A percentile compares a stretch with the other conserved stretches of the same genome.
These are phyloP conservation scores for Cryptococcus sp. DNA, from an alignment of 1,284 basidiomycete genomes.

Conservation along the genomic window DNA sequence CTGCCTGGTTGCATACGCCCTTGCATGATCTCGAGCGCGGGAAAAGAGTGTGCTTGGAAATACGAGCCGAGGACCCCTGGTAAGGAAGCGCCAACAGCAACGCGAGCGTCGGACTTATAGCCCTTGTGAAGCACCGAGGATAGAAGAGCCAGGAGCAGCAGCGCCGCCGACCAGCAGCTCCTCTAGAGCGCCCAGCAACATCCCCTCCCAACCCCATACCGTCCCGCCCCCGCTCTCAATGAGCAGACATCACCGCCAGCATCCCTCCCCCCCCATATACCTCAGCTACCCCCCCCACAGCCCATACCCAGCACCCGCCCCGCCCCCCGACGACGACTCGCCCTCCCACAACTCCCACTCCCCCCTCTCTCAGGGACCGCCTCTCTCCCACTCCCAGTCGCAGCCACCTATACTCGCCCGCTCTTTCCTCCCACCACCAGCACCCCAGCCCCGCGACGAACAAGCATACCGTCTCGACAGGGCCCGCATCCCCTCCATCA, in stretches of 20 bases:
- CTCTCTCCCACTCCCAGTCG: not conserved
- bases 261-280: conserved; percentile 12
- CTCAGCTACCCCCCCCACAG: not conserved
- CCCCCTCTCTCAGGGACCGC: not conserved
- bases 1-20: too few relatives aligned
- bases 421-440: not conserved
- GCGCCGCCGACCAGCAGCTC: too few relatives aligned
- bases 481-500: conserved; percentile 12
- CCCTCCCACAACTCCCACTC: not conserved
- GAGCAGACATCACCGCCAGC: conserved; percentile 15
- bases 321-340: conserved; percentile 3
- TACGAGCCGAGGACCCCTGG: too few relatives aligned
- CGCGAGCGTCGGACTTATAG: too few relatives aligned
- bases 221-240: conserved; percentile 4
- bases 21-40: too few relatives aligned
- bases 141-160: too few relatives aligned
- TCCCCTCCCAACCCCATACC: too few relatives aligned
- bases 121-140: too few relatives aligned
- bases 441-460: conserved; percentile 2
- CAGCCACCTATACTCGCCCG: conserved; percentile 1
- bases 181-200: too few relatives aligned
- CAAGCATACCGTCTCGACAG: conserved; percentile 11
- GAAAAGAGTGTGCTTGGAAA: too few relatives aligned
- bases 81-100: too few relatives aligned
- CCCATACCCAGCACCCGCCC: conserved; percentile 1